Evolutionary conservation across 306 rosid genomes (phyloP).

Genomic region (Cucumis melo): DNA sequence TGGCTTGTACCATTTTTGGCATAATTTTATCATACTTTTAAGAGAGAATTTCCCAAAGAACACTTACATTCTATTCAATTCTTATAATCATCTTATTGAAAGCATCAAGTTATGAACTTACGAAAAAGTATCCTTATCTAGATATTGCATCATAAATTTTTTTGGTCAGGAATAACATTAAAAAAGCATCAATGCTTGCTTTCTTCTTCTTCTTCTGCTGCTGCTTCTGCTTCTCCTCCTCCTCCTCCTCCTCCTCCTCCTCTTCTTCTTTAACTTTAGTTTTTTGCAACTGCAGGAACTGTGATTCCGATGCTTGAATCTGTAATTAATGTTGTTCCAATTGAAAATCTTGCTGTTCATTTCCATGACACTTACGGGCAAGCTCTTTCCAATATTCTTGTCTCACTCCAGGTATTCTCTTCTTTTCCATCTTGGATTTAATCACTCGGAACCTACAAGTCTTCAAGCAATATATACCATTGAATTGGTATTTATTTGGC

Average conservation of each 20-base stretch:
- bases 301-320: conserved; percentile 87
- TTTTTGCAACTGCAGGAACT: conserved; percentile 31
- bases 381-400: conserved; percentile 73
- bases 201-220: too few relatives aligned
- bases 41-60: background rate
- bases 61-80: background rate
- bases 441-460: background rate
- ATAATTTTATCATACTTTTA: too few relatives aligned
- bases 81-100: background rate
- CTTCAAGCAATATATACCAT: background rate
- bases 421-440: background rate
- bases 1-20: too few relatives aligned
- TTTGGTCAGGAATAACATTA: background rate
- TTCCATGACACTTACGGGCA: conserved; percentile 98
- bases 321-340: conserved; percentile 53
- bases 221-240: too few relatives aligned
- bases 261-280: background rate
- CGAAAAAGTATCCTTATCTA: background rate
- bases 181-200: background rate
- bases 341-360: conserved; percentile 71
- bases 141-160: background rate
- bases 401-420: conserved; percentile 64
- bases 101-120: background rate
- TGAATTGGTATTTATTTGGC: background rate
- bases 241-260: background rate